Evolutionary conservation across 2,329 filamentous ascomycete species (phyloP), one percentile per base, ranked within the genome.

Genomic region (Aspergillus nomiae): DNA sequence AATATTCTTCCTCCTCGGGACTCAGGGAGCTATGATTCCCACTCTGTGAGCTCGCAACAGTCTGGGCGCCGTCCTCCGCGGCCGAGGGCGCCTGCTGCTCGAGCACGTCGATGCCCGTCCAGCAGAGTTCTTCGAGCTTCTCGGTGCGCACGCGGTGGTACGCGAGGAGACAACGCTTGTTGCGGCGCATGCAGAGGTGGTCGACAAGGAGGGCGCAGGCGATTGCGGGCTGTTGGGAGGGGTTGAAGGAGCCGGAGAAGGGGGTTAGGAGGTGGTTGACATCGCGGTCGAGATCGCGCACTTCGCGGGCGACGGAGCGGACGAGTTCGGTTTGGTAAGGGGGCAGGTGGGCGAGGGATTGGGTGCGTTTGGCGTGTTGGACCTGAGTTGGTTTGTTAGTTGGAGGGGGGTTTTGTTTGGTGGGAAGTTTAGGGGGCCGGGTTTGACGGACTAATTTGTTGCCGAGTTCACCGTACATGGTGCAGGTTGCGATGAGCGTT

Each of bases 1-100:
- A 91, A 74, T 97, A 99, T 71, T 98, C 95, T 77, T 97, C 94
- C 77, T 99, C 95, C 76, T 98, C 94, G 0, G 95, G 94, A 71
- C 93, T 97, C 63, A 98, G 81, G 72, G 91, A 94, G 81, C 90
- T 94, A 63, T 88, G 77, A 46, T 65, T 65, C 58, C 76, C 81
- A 32, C 79, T 82, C 60, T 87, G 84, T 11, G 70, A 69, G 26
- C 79, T 81, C 62, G 80, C 79, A 75, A n/a, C 75, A 46, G 21
- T 10, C 11, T 26, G n/a, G 57, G 16, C 59, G 67, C 76, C 66
- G 71, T 78, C 62, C 70, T 78, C 78, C 61, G 78, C 79, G 62
- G 82, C 77, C 74, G 82, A 76, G 73, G 87, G 86, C 70, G 88
- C 85, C 45, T 83, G 81, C 69, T 83, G 80, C 60, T 97, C 93